A percentile compares a stretch with the other conserved stretches of the same genome.
Evolutionary conservation across 306 rosid genomes (phyloP).

Genomic region (Malus asiatica): DNA sequence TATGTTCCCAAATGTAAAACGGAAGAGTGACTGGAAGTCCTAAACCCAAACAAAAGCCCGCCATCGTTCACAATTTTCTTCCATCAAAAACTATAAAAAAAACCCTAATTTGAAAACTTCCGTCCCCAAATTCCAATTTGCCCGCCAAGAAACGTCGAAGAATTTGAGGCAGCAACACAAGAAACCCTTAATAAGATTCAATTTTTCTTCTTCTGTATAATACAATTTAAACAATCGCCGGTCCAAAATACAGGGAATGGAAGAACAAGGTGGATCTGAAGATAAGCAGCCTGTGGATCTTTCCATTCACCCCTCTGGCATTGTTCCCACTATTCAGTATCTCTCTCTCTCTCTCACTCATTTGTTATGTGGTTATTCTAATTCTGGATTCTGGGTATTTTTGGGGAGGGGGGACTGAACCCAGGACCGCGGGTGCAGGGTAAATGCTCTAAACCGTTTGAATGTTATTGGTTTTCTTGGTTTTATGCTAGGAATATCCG

Average conservation of each 20-base stretch:
- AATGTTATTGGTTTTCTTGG: not conserved
- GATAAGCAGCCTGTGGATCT: conserved; percentile 10
- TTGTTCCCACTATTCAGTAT: conserved; percentile 18
- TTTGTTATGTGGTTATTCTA: not conserved
- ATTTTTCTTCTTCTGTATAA: not conserved
- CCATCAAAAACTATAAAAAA: not conserved
- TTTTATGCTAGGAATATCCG: not conserved
- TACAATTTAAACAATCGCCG: not conserved
- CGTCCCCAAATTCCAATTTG: not conserved
- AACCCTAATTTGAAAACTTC: not conserved
- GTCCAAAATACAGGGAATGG: conserved; percentile 3
- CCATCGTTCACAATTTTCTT: not conserved
- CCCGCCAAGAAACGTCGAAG: not conserved
- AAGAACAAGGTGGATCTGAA: conserved; percentile 25
- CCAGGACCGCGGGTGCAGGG: too few relatives aligned
- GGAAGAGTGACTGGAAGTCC: too few relatives aligned
- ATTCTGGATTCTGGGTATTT: not conserved
- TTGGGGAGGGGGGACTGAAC: not conserved
- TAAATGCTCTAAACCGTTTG: too few relatives aligned
- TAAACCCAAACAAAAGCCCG: too few relatives aligned
- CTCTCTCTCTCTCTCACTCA: not conserved
- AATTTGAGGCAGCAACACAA: too few relatives aligned
- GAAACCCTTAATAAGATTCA: too few relatives aligned
- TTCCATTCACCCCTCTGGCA: conserved; percentile 16
- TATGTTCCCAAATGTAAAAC: too few relatives aligned